Base-by-base conservation (phyloP, 306 rosid species). In the Acacia confusa region DNA sequence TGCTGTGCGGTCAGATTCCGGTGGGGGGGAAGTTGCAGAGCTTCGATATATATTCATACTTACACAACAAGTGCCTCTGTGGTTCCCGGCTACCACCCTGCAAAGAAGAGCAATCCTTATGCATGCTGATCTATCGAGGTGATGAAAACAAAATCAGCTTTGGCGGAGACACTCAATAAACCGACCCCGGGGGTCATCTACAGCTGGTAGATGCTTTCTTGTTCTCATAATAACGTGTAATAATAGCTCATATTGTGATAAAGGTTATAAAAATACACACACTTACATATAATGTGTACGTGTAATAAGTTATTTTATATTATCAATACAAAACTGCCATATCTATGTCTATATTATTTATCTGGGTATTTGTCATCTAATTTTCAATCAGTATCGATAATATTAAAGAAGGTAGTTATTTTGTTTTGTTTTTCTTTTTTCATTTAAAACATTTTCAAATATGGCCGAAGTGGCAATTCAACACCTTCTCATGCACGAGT, bases 1-100 rank as follows among this genome's bases (percentile, higher is more conserved):
- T 90, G 77, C 77, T 92, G 58, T 92, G 94, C 17, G 95, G 95
- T 20, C 44, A 80, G 75, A 92, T 92, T 86, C 91, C 95, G 6
- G 70, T 69, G 36, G 92, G 92, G 4, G 95, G 95, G 2, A 64
- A 81, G 63, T 64, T 91, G 74, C 95, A 85, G 86, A 86, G 57
- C 34, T 88, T 89, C 38, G 92, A 88, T 14, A 0, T 55, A 22
- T 79, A 73, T 2, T 22, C 79, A 0, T 92, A 88, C 80, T 84
- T 89, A 2, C 95, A 92, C 75, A 92, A 91, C 67, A 79, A 79
- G 69, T 92, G 97, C 64, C 81, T 92, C 75, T 92, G 97, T 13
- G 92, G 97, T 2, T 69, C 93, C 9, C 95, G 95, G 1, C 90
- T 92, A 4, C 75, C 81, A 0, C 70, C 71, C 74, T 28, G 92